These are phyloP conservation scores for Colletotrichum destructivum DNA, from an alignment of 2,329 filamentous ascomycete genomes.

Conservation along the genomic window DNA sequence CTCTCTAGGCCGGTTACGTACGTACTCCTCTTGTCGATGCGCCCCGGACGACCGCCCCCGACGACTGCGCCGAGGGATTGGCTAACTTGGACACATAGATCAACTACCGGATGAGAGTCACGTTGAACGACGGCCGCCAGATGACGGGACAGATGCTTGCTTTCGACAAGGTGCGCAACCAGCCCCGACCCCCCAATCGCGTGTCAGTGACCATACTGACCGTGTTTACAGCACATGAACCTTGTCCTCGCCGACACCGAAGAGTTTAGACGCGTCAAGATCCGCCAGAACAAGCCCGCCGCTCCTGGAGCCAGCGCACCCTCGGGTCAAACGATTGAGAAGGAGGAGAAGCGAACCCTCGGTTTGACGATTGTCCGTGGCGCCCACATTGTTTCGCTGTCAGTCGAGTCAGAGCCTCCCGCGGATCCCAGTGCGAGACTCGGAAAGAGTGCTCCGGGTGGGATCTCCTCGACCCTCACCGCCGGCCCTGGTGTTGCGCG, in stretches of 20 bases:
- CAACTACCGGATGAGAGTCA: slow-evolving; percentile 99
- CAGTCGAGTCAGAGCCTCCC: slow-evolving; percentile 95
- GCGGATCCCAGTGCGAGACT: slow-evolving; percentile 93
- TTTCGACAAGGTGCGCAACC: slow-evolving; percentile 86
- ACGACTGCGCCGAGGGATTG: not conserved
- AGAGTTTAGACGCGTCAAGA: slow-evolving; percentile 93
- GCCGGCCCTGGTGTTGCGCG: slow-evolving; percentile 92
- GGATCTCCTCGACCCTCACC: slow-evolving; percentile 78
- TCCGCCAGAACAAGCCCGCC: slow-evolving; percentile 81
- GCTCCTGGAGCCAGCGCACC: slow-evolving; percentile 75
- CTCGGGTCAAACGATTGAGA: slow-evolving; percentile 80
- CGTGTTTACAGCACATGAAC: slow-evolving; percentile 88
- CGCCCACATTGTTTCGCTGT: slow-evolving; percentile 93
- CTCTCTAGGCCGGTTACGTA: slow-evolving; percentile 78
- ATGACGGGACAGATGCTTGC: slow-evolving; percentile 99
- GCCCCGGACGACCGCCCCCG: not conserved
- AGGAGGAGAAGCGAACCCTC: slow-evolving; percentile 97
- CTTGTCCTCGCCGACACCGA: slow-evolving; percentile 98
- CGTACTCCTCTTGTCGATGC: slow-evolving; percentile 53
- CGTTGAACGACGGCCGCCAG: slow-evolving; percentile 93
- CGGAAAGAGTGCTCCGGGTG: slow-evolving; percentile 81
- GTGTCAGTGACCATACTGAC: slow-evolving; percentile 34
- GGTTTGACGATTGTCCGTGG: slow-evolving; percentile 95
- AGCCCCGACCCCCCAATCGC: not conserved
- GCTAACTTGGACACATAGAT: slow-evolving; percentile 72